A percentile compares a stretch with the other conserved stretches of the same genome.
phyloP scores from a whole-genome alignment of 2,329 filamentous ascomycete genomes.

The Clarireedia hainanense region DNA sequence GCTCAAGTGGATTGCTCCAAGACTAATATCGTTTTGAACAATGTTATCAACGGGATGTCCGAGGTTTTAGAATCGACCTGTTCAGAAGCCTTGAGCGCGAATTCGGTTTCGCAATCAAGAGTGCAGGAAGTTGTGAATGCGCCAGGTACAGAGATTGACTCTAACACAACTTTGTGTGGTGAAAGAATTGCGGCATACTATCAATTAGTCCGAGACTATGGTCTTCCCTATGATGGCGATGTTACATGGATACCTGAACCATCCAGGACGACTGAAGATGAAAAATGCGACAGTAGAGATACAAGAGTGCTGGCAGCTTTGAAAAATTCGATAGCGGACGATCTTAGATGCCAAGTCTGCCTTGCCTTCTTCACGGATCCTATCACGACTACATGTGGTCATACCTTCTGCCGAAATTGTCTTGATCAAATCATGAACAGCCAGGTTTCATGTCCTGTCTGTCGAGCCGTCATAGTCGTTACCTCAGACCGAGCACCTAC shows the following conservation, averaged over 20 bases:
- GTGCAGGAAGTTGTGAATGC: neutral
- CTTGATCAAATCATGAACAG: slow-evolving; percentile 70
- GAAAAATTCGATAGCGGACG: slow-evolving; percentile 53
- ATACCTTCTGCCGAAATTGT: slow-evolving; percentile 81
- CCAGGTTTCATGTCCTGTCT: slow-evolving; percentile 71
- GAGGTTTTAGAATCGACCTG: neutral
- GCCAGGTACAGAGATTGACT: too few species aligned
- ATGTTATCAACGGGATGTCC: neutral
- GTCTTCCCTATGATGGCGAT: too few species aligned
- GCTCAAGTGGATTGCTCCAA: slow-evolving; percentile 63
- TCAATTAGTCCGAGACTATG: too few species aligned
- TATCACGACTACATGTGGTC: slow-evolving; percentile 76
- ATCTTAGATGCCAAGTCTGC: slow-evolving; percentile 85
- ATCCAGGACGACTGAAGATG: too few species aligned
- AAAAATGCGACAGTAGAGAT: slow-evolving; percentile 32
- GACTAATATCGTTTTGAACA: slow-evolving; percentile 40
- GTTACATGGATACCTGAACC: too few species aligned
- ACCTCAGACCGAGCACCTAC: slow-evolving; percentile 35
- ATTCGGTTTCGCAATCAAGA: neutral
- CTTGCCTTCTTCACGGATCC: slow-evolving; percentile 76
- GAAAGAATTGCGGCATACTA: too few species aligned
- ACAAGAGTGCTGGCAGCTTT: slow-evolving; percentile 46
- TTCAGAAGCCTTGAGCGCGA: neutral
- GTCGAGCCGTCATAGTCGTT: slow-evolving; percentile 55
- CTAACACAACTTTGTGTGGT: too few species aligned